Percentiles rank a stretch among this genome's conserved stretches.
Conservation (phyloP, 306 rosid species). For the Aeschynomene evenia region DNA sequence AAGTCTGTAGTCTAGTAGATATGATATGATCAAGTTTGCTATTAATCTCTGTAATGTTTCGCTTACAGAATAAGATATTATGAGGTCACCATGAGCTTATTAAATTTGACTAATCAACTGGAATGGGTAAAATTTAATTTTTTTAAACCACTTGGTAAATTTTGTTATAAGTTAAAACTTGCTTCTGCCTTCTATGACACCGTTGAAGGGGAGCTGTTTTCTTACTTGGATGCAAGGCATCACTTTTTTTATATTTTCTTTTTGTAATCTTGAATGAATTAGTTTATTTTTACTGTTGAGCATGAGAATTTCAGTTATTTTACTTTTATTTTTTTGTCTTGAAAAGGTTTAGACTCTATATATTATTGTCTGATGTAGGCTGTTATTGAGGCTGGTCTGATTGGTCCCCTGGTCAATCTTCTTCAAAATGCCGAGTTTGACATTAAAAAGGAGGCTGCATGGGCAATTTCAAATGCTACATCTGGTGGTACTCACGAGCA, state of each 20-base stretch:
- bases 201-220: background rate
- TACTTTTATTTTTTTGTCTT: too few relatives aligned
- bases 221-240: background rate
- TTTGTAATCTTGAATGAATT: background rate
- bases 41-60: background rate
- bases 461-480: conserved; percentile 90
- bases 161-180: background rate
- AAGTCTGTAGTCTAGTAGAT: too few relatives aligned
- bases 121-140: background rate
- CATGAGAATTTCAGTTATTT: background rate
- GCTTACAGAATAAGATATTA: background rate
- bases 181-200: background rate
- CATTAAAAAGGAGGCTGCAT: conserved; percentile 84
- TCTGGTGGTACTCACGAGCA: conserved; percentile 76
- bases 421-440: conserved; percentile 90
- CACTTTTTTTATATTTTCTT: background rate
- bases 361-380: conserved; percentile 39
- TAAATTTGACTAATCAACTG: background rate
- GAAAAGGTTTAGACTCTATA: background rate
- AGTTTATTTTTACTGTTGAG: background rate
- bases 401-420: conserved; percentile 65
- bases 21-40: background rate
- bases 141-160: background rate
- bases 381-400: conserved; percentile 67
- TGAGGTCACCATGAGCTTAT: background rate